Evolutionary conservation across 345 rosid species (phyloP), one percentile per base, ranked within the genome.

Genomic region (Salix koriyanagi): DNA sequence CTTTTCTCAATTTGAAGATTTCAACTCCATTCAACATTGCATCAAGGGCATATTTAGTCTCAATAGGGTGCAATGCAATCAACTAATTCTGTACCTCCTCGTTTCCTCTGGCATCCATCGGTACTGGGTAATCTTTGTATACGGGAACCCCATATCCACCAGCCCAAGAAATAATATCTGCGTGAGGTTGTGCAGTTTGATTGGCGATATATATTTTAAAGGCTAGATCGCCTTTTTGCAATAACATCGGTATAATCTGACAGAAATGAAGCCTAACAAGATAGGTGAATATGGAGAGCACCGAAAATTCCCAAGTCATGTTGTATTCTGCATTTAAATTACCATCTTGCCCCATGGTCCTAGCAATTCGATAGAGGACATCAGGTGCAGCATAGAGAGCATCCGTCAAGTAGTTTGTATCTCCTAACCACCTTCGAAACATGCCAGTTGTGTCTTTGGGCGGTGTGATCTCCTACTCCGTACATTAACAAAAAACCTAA

Each of bases 401-500:
- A 46, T 18, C 26, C 5, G 48, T 48, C 25, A 71, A 5, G 28
- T 28, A 28, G 12, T 18, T 4, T 2, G 4, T 0, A 14, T 71
- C 74, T 8, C 1, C 0, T 2, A 0, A 0, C 91, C 91, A 89
- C 2, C 16, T 41, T 4, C 90, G 72, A 72, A 75, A 86, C 86
- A 89, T 75, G 10, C 86, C 84, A 0, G 30, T 30, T 30, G 73
- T 65, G 66, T 84, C 89, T 0, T 16, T 0, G 0, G 25, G 8
- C 0, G 42, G 67, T 0, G 2, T 0, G 4, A 82, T 4, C 0
- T 0, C 0, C 0, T 50, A 80, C 0, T 13, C 90, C 73, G 72
- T 84, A 18, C 64, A 87, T 28, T 28, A 28, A 28, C 28, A 28
- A 28, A 28, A 28, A 28, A 28, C 28, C 28, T 28, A 28, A 28